A percentile compares a stretch with the other conserved stretches of the same genome.
phyloP scores from a whole-genome alignment of 306 rosid genomes.

The Ormosia emarginata region DNA sequence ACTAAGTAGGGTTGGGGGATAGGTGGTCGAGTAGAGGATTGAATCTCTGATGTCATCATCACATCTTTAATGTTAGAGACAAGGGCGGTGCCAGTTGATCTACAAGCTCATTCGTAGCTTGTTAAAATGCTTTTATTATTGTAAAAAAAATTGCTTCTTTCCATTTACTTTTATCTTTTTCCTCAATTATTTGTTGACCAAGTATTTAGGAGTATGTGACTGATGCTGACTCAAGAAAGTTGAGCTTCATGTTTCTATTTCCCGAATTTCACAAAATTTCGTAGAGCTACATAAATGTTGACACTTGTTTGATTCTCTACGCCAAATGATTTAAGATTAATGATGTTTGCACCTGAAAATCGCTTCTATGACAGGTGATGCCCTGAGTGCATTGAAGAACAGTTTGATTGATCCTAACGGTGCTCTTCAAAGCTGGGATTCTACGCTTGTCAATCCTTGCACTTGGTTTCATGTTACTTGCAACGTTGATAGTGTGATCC shows the following conservation, averaged over 20 bases:
- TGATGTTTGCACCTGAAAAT: neutral
- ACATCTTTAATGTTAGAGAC: neutral
- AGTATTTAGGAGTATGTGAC: too few species aligned
- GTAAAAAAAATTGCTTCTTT: too few species aligned
- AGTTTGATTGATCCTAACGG: constrained; percentile 48
- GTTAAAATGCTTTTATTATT: neutral
- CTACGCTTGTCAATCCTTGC: constrained; percentile 67
- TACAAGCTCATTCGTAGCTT: neutral
- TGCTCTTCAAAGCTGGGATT: constrained; percentile 65
- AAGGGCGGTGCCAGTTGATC: neutral
- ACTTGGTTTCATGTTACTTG: constrained; percentile 77
- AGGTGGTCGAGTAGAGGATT: too few species aligned
- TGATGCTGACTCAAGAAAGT: too few species aligned
- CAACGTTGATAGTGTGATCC: constrained; percentile 45
- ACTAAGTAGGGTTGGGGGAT: neutral
- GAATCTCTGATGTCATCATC: neutral
- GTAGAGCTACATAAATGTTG: neutral
- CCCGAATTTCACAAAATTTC: neutral
- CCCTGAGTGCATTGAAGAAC: constrained; percentile 49
- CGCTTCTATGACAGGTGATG: constrained; percentile 49
- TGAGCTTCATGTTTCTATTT: neutral
- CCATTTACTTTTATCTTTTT: too few species aligned
- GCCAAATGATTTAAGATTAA: neutral
- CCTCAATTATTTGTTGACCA: too few species aligned
- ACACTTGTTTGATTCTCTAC: neutral